Evolutionary conservation across 2,329 filamentous ascomycete species (phyloP).

Genomic region (Hymenoscyphus scutula): DNA sequence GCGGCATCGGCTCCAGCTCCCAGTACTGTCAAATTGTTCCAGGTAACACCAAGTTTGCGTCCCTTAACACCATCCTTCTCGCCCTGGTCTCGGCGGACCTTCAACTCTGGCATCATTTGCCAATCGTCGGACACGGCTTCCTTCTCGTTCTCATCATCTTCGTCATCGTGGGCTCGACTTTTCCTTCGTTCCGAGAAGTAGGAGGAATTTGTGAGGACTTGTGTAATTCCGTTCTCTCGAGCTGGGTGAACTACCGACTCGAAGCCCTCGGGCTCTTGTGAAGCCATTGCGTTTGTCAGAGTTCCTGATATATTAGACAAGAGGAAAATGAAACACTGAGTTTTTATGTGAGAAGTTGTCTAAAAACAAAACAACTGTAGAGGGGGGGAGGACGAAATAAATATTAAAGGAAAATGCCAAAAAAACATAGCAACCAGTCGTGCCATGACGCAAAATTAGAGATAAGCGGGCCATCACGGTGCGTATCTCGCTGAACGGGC

Average conservation of each 20-base stretch:
- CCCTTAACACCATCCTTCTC: slow-evolving; percentile 29
- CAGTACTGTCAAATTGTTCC: slow-evolving; percentile 33
- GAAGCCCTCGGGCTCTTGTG: slow-evolving; percentile 10
- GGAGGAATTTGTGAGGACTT: slow-evolving; percentile 21
- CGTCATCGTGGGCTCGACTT: slow-evolving; percentile 25
- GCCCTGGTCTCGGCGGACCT: slow-evolving; percentile 22
- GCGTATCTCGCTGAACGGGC: no score
- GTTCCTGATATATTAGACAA: background rate
- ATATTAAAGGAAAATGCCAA: no score
- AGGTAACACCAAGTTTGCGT: slow-evolving; percentile 38
- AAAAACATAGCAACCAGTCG: no score
- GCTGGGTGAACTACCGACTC: background rate
- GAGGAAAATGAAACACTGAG: background rate
- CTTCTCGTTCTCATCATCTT: slow-evolving; percentile 21
- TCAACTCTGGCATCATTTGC: slow-evolving; percentile 33
- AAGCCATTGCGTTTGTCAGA: slow-evolving; percentile 3
- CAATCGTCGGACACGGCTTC: slow-evolving; percentile 27
- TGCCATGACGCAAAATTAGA: no score
- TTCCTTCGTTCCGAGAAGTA: slow-evolving; percentile 18
- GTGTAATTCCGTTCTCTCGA: slow-evolving; percentile 8
- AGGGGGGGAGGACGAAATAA: no score
- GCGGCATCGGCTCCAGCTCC: slow-evolving; percentile 34
- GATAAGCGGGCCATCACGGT: no score
- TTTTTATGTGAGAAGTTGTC: no score
- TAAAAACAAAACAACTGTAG: no score